phyloP scores from a whole-genome alignment of 352 stramenopile species.

The Pythium insidiosum region DNA sequence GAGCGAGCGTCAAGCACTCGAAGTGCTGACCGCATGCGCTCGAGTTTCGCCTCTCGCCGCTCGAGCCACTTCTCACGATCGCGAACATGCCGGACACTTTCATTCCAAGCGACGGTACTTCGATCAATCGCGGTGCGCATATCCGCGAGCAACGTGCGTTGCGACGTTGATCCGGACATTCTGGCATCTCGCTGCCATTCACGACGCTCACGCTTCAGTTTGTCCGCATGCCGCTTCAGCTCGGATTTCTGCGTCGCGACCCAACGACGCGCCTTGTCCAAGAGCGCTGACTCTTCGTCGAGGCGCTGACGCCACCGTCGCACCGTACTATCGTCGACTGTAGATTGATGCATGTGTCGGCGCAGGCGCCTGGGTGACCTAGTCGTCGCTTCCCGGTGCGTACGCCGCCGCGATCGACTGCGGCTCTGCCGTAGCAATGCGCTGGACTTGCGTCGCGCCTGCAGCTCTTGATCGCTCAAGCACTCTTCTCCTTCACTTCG shows the following conservation, averaged over 20 bases:
- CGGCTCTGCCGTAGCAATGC: no score
- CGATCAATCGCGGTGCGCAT: slow-evolving; percentile 64
- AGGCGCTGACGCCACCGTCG: slow-evolving; percentile 49
- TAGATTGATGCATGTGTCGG: slow-evolving; percentile 6
- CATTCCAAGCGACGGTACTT: slow-evolving; percentile 28
- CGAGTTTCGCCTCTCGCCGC: slow-evolving; percentile 34
- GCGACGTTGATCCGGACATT: neutral
- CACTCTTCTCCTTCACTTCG: no score
- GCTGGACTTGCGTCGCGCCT: no score
- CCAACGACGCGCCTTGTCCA: slow-evolving; percentile 33
- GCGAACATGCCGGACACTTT: slow-evolving; percentile 33
- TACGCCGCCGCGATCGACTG: no score
- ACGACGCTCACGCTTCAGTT: slow-evolving; percentile 40
- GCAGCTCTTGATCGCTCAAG: no score
- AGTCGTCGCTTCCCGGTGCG: no score
- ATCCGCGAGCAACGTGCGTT: slow-evolving; percentile 30
- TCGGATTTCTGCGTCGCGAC: slow-evolving; percentile 37
- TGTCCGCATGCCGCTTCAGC: slow-evolving; percentile 39
- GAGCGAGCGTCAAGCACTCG: no score
- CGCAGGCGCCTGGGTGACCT: neutral
- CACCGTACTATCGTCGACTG: no score
- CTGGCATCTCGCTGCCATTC: slow-evolving; percentile 37
- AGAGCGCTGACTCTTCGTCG: slow-evolving; percentile 30
- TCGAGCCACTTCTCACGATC: slow-evolving; percentile 44
- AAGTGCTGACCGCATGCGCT: slow-evolving; percentile 14